phyloP scores from a whole-genome alignment of 352 stramenopile genomes.

The Phytophthora hybrid region DNA sequence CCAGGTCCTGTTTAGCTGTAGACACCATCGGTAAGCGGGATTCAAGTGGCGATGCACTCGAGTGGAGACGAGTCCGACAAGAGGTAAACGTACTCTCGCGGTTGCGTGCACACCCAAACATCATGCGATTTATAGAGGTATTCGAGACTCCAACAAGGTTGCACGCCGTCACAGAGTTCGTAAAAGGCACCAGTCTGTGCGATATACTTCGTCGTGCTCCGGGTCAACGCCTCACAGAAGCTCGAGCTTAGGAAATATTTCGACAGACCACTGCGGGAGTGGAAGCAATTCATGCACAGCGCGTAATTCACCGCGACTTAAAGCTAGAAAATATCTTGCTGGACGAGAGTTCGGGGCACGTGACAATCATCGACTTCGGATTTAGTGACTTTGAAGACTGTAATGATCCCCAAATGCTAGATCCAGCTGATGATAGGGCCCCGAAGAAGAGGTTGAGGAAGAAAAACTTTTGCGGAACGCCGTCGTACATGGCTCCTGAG shows the following conservation, averaged over 20 bases:
- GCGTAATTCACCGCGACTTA: constrained; percentile 76
- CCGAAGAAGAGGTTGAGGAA: constrained; percentile 32
- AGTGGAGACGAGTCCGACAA: constrained; percentile 71
- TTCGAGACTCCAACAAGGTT: constrained; percentile 69
- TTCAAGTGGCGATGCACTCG: constrained; percentile 40
- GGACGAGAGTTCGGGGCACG: constrained; percentile 36
- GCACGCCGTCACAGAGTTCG: constrained; percentile 66
- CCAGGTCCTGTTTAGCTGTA: constrained; percentile 42
- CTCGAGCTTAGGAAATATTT: constrained; percentile 51
- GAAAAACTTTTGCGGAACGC: constrained; percentile 84
- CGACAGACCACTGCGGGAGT: constrained; percentile 47
- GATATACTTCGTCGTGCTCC: constrained; percentile 47
- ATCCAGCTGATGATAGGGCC: constrained; percentile 29
- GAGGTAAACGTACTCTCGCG: constrained; percentile 60
- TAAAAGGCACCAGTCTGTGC: constrained; percentile 49
- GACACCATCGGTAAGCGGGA: constrained; percentile 11
- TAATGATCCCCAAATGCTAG: constrained; percentile 25
- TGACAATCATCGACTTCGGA: constrained; percentile 74
- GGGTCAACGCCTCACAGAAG: constrained; percentile 49
- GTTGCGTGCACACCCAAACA: constrained; percentile 46
- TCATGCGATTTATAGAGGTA: constrained; percentile 63
- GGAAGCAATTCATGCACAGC: constrained; percentile 53
- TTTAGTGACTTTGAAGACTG: constrained; percentile 65
- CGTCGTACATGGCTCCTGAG: constrained; percentile 85
- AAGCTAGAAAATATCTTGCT: constrained; percentile 85